Evolutionary conservation across 129 eudicot genomes (phyloP).

Genomic region (Chrysanthemum seticuspe): DNA sequence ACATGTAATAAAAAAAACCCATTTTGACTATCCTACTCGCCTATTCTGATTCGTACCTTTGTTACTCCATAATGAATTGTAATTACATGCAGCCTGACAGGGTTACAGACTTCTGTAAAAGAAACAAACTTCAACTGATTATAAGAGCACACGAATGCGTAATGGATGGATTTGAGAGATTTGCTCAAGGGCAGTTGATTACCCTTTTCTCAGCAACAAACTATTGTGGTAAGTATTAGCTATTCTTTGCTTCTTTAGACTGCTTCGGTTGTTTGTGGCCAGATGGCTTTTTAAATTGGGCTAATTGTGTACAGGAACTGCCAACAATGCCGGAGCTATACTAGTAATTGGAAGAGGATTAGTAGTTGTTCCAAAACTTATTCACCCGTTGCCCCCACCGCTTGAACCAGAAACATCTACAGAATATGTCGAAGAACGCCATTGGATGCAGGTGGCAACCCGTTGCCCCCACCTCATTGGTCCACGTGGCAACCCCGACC

Average conservation of each 20-base stretch:
- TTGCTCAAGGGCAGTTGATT: slow-evolving; percentile 93
- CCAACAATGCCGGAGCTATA: slow-evolving; percentile 91
- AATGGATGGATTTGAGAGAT: slow-evolving; percentile 93
- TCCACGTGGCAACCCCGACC: too few species aligned
- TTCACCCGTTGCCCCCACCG: slow-evolving; percentile 90
- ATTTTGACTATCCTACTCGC: background rate
- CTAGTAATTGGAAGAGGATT: slow-evolving; percentile 90
- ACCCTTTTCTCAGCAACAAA: slow-evolving; percentile 96
- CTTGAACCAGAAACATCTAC: slow-evolving; percentile 86
- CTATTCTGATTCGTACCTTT: background rate
- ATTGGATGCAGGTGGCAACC: slow-evolving; percentile 99
- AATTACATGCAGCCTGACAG: slow-evolving; percentile 85
- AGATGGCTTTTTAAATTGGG: slow-evolving; percentile 19
- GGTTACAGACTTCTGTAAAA: slow-evolving; percentile 85
- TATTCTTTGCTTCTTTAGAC: background rate
- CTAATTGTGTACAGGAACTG: slow-evolving; percentile 60
- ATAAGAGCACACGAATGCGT: slow-evolving; percentile 99
- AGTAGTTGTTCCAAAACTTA: slow-evolving; percentile 82
- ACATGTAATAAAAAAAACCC: background rate
- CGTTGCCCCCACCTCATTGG: too few species aligned
- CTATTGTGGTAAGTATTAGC: slow-evolving; percentile 69
- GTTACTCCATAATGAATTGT: slow-evolving; percentile 4
- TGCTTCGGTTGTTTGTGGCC: background rate
- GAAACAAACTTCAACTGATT: slow-evolving; percentile 81
- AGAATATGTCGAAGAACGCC: slow-evolving; percentile 54